Base-by-base conservation (phyloP, 2,329 filamentous ascomycete genomes). In the Teratosphaeria destructans region DNA sequence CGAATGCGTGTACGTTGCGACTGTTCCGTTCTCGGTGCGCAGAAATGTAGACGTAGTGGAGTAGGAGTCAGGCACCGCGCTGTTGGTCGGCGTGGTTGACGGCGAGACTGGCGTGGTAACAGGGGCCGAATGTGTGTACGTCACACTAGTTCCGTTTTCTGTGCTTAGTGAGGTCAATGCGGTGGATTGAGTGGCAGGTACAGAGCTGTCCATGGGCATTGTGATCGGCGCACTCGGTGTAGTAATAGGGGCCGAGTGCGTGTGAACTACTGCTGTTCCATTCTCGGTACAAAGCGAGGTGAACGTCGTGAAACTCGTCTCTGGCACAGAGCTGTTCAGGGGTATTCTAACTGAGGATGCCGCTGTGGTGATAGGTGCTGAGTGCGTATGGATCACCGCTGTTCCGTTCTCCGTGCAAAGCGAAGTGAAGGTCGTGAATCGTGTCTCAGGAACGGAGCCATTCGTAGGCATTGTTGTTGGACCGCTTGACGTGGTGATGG, bases 1-100 rank as follows among this genome's bases (percentile, higher is more conserved):
- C n/a, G 57, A 59, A 49, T 47, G 57, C 4, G 57, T 59, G 52
- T 55, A 52, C 14, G 39, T 49, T 16, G 27, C 23, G 32, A 37
- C 35, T 14, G 57, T 43, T 5, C 52, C 52, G 32, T 43, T 55
- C 52, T 59, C 57, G 16, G 57, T 59, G 23, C 57, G 55, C 16
- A 59, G 52, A 5, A 23, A 37, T 10, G 57, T 55, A 32, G 32
- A 59, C 3, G 57, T 59, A 5, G 57, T 59, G 8, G 43, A 59
- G 1, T 34, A 3, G 3, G 57, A 55, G 47, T 59, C 57, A 23
- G 43, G 43, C n/a, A n/a, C 10, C 3, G 43, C 19, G n/a, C 43
- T 23, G n/a, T n/a, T 1, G n/a, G 16, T 23, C 8, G 43, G 43
- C n/a, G 19, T 23, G 16, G 43, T 49, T 19, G n/a, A 10, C 23